phyloP scores from a whole-genome alignment of 2,329 filamentous ascomycete species.

The Seiridium cupressi region DNA sequence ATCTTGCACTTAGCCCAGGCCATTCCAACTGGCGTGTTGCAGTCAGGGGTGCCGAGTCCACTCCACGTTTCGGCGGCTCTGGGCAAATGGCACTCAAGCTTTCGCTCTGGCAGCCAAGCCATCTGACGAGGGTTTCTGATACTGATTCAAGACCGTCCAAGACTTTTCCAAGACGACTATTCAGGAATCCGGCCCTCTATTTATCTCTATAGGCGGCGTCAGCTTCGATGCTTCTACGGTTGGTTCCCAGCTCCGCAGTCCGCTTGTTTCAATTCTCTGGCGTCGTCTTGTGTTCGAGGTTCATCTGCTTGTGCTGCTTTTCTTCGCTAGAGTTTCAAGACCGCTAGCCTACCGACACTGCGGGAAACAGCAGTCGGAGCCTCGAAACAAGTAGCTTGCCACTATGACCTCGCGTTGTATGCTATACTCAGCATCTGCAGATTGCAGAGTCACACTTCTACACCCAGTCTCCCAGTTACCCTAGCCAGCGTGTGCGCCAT shows the following conservation, averaged over 20 bases:
- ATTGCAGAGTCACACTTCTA: background rate
- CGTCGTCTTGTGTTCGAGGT: conserved; percentile 3
- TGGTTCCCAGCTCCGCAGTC: background rate
- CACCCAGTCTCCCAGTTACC: background rate
- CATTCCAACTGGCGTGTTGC: background rate
- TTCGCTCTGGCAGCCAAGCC: conserved; percentile 6
- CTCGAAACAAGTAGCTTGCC: background rate
- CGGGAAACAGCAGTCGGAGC: background rate
- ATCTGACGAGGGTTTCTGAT: conserved; percentile 3
- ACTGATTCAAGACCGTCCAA: conserved; percentile 4
- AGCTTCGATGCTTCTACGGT: background rate
- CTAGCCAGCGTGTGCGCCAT: too few species aligned
- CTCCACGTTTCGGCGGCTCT: conserved; percentile 2
- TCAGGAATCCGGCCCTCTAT: background rate
- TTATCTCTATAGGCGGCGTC: background rate
- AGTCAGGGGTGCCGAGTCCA: background rate
- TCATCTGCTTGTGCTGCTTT: background rate
- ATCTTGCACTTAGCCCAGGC: background rate
- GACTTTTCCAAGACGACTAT: background rate
- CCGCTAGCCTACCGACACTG: background rate
- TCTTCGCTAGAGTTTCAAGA: background rate
- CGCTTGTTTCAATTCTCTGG: conserved; percentile 1
- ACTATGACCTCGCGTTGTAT: background rate
- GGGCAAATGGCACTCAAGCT: conserved; percentile 1
- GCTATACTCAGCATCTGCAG: background rate